Evolutionary conservation across 2,329 filamentous ascomycete species (phyloP), one percentile per base, ranked within the genome.

Genomic region (Hymenotorrendiella dingleyae): DNA sequence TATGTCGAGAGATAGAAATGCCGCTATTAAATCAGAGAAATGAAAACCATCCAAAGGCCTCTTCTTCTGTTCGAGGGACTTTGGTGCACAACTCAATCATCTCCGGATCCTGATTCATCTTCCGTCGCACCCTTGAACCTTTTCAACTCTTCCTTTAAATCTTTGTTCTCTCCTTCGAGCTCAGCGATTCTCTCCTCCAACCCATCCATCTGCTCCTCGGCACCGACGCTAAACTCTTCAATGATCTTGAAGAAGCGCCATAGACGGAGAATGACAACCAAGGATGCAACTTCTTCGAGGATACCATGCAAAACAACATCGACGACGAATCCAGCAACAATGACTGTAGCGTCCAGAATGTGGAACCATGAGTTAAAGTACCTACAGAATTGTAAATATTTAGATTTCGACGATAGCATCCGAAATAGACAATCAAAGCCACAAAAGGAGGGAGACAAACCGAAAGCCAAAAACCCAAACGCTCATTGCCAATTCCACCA

Each of bases 161-260:
- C 56, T 20, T 32, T 49, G 20, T 72, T 72, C 48, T 68, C 74
- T 40, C 59, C 64, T 54, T 75, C 71, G 7, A 82, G 61, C 20
- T 68, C 62, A 36, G 72, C 68, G 20, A 84, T 65, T 42, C 69
- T 62, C 39, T 68, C 61, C 49, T 76, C 67, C 28, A 84, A 62
- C 8, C 70, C 69, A 48, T 80, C 78, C 65, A 79, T 74, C 57
- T 78, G 69, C 61, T 84, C 80, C 26, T 74, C 65, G 1, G 79
- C 78, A 7, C 78, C 79, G 6, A 80, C 70, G 22, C 74, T 74
- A 47, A 84, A 68, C 61, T 86, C 82, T 55, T 86, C 79, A 6
- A 83, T 75, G 39, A 85, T 82, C 65, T 85, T 84, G 58, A 84
- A 76, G 33, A 86, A 71, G 12, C 82, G 72, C 76, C 80, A 84